Percentiles rank a stretch among this genome's conserved stretches.
Conservation (phyloP, 352 stramenopile species). For the Globisporangium polare region DNA sequence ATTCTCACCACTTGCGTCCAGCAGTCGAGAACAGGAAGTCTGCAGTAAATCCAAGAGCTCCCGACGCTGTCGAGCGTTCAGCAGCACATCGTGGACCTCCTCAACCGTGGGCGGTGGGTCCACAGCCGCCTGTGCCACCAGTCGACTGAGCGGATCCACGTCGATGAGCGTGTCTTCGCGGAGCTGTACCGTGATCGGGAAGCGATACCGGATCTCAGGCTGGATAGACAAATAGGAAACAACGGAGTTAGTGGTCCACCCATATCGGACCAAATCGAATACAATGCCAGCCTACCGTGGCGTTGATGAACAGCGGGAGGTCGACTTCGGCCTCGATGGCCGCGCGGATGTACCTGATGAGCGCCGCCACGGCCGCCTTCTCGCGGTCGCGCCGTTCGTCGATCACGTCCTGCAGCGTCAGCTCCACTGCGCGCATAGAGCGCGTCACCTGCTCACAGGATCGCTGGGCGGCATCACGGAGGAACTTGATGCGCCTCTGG, state of each 20-base stretch:
- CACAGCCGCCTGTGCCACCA: slow-evolving; percentile 26
- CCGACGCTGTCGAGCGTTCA: slow-evolving; percentile 42
- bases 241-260: background rate
- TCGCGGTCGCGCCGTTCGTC: slow-evolving; percentile 43
- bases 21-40: background rate
- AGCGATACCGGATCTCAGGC: slow-evolving; percentile 50
- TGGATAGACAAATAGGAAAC: slow-evolving; percentile 13
- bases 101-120: slow-evolving; percentile 42
- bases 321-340: slow-evolving; percentile 59
- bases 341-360: slow-evolving; percentile 45
- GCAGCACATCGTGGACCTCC: slow-evolving; percentile 30
- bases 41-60: slow-evolving; percentile 23
- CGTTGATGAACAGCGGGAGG: slow-evolving; percentile 55
- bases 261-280: background rate
- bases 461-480: slow-evolving; percentile 39
- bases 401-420: slow-evolving; percentile 38
- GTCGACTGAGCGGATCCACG: slow-evolving; percentile 29
- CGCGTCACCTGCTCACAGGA: slow-evolving; percentile 43
- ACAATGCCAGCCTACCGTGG: slow-evolving; percentile 33
- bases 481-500: slow-evolving; percentile 38
- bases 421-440: slow-evolving; percentile 45
- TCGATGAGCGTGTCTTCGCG: slow-evolving; percentile 49
- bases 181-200: slow-evolving; percentile 51
- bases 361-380: slow-evolving; percentile 32
- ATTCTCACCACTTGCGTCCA: slow-evolving; percentile 5